Evolutionary conservation across 73 alveolate genomes (phyloP).

Genomic region (Stentor coeruleus): DNA sequence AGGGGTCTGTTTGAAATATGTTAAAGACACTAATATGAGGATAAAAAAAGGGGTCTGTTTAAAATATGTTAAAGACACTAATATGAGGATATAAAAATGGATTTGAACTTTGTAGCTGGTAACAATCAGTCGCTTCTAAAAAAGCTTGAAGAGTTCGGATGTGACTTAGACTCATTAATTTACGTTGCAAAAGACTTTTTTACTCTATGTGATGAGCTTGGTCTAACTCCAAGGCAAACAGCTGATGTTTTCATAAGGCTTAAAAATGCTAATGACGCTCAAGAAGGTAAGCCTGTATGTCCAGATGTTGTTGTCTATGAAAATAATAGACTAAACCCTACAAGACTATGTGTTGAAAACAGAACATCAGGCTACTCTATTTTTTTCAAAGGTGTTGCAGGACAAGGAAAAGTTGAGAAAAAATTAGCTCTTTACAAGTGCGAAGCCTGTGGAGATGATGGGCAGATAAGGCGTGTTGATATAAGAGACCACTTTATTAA

Average conservation of each 20-base stretch:
- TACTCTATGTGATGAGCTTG: neutral
- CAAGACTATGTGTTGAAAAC: constrained; percentile 13
- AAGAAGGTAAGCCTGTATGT: neutral
- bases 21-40: no score
- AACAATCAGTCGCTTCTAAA: neutral
- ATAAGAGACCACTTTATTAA: neutral
- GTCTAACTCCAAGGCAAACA: neutral
- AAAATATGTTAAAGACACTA: no score
- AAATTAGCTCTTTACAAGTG: neutral
- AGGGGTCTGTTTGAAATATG: no score
- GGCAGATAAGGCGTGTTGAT: neutral
- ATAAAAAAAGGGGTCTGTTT: no score
- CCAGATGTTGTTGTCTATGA: neutral
- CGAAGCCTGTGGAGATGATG: neutral
- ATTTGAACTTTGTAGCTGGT: neutral
- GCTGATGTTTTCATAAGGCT: constrained; percentile 11
- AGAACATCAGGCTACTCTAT: neutral
- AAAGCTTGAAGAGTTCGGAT: constrained; percentile 11
- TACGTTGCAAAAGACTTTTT: constrained; percentile 5
- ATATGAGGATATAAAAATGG: constrained; percentile 18
- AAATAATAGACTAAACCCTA: neutral
- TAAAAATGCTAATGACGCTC: neutral
- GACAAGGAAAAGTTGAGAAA: neutral
- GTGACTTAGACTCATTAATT: constrained; percentile 3
- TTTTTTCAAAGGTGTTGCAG: neutral